phyloP scores from a whole-genome alignment of 169 alveolate genomes.

The Cryptosporidium ubiquitum region DNA sequence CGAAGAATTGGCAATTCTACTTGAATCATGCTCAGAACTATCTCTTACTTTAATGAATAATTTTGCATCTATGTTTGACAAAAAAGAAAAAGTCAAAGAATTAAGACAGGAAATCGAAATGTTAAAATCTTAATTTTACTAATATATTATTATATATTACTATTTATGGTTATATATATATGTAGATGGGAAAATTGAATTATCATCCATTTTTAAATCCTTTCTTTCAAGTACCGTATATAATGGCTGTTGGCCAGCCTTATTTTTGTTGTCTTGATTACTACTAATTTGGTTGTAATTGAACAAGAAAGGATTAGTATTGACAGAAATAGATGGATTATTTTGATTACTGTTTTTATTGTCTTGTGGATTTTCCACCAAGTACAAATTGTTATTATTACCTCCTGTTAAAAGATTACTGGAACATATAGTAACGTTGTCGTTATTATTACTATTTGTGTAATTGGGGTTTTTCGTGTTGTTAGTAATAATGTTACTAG shows the following conservation, averaged over 20 bases:
- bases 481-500: background rate
- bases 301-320: slow-evolving; percentile 10
- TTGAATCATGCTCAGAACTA: background rate
- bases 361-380: background rate
- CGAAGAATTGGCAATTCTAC: background rate
- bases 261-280: background rate
- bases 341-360: background rate
- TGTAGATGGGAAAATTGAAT: slow-evolving; percentile 44
- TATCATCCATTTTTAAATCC: background rate
- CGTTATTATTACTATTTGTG: background rate
- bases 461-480: background rate
- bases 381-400: background rate
- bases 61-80: background rate
- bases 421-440: too few species aligned
- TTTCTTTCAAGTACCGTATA: slow-evolving; percentile 27
- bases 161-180: background rate
- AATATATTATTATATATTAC: too few species aligned
- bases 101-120: slow-evolving; percentile 2
- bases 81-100: slow-evolving; percentile 1
- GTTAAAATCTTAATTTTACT: background rate
- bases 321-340: background rate
- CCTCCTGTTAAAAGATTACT: background rate
- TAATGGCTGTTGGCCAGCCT: background rate
- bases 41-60: background rate
- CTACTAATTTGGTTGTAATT: background rate